Evolutionary conservation across 352 stramenopile species (phyloP), one percentile per base, ranked within the genome.

Genomic region (Hyaloperonospora brassicae): DNA sequence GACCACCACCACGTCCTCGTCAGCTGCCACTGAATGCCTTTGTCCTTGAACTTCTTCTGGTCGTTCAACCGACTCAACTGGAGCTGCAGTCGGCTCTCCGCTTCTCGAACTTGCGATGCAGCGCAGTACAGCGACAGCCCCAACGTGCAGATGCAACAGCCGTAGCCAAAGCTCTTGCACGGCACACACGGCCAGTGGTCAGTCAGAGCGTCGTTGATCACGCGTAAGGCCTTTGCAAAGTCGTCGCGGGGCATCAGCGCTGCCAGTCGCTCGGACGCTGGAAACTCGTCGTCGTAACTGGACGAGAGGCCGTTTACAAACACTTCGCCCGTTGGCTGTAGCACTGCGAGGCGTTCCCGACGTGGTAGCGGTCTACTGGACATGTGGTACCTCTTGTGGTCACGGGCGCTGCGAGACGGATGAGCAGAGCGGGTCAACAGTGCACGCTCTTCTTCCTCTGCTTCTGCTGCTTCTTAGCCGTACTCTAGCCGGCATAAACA

Each of bases 141-240:
- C 14, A 87, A 57, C 27, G 84, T 90, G 63, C 84, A 93, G 23
- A 91, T 45, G 59, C 84, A 93, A 64, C 84, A 93, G 27, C 79
- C 79, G 61, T 89, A 91, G 12, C 71, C 79, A 31, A 91, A 88
- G 6, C 80, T 70, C 52, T 78, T 86, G 66, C 75, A 89, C 5
- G 84, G 84, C 52, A 93, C 40, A 60, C 84, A 93, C 12, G 84
- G 84, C 84, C 84, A 93, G 57, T 90, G 79, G 61, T 93, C 84
- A 50, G 76, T 43, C 22, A 93, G 64, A 31, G 84, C 84, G 59
- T 90, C 78, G 58, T 93, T 93, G 59, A 93, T 81, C 55, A 79
- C 85, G 40, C 52, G 62, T 38, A 91, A 57, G 22, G 70, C 79
- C 43, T 68, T 59, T 23, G 68, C 52, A 57, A 91, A 93, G 38